Evolutionary conservation across 257 asterid species (phyloP), one percentile per base, ranked within the genome.

Genomic region (Catharanthus roseus): DNA sequence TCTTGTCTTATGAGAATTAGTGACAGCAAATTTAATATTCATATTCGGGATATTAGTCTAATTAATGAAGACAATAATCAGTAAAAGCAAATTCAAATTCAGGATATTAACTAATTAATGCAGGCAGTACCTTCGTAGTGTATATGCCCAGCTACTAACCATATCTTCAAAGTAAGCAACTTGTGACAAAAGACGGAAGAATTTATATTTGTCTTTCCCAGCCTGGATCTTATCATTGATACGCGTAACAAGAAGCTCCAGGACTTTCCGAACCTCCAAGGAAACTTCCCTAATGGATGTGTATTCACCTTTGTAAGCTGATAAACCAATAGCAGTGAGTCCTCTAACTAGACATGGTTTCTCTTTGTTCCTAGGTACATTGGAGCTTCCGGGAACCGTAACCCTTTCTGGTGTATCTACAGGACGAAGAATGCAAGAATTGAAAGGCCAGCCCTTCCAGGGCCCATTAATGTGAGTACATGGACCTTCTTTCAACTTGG

Each of bases 371-470:
- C 77, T 89, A 75, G 67, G 66, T 75, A 72, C 80, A 80, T 72
- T 72, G 31, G 85, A 81, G 72, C 82, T 72, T 77, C 85, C 73
- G 53, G 84, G 72, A 74, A 75, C 79, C 69, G 78, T 54, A 77
- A 70, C 82, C 75, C 79, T 83, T 62, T 84, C 88, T 3, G 63
- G 28, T 23, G 90, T 74, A 79, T 75, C 79, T 72, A 70, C 64
- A 28, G 99, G 93, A 33, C 93, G 92, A 78, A 84, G 78, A 70
- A 95, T 88, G 74, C 99, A 95, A 57, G 97, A 81, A 82, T 91
- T 91, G 74, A 91, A 91, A 54, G 98, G 98, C 99, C 97, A 95
- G 56, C 95, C 91, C 82, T 84, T 95, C 98, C 93, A 91, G 18
- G 90, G 90, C 33, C 99, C 98, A 42, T 70, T 74, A 33, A 89